These are phyloP conservation scores for Escovopsis sp. DNA, from an alignment of 2,329 filamentous ascomycete genomes.

Conservation along the genomic window DNA sequence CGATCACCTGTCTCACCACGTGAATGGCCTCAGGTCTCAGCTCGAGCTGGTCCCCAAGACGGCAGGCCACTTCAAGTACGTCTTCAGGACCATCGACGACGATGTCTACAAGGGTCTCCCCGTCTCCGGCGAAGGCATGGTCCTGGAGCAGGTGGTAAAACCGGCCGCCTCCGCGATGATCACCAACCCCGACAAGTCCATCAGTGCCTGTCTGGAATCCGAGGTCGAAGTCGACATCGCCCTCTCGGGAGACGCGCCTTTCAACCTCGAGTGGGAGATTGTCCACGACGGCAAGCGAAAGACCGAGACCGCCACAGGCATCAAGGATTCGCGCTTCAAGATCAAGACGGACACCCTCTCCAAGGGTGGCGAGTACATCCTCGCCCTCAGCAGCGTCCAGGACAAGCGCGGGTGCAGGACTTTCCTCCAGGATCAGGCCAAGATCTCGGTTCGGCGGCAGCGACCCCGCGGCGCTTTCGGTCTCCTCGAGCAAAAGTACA, in stretches of 20 bases:
- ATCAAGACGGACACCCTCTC: conserved; percentile 63
- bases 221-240: conserved; percentile 58
- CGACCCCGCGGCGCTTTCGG: conserved; percentile 79
- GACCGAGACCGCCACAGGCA: conserved; percentile 48
- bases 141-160: conserved; percentile 80
- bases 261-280: conserved; percentile 82
- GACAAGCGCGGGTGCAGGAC: conserved; percentile 80
- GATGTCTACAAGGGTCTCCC: conserved; percentile 58
- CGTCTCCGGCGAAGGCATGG: conserved; percentile 44
- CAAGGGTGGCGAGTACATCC: conserved; percentile 78
- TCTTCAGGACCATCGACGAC: conserved; percentile 70
- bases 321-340: conserved; percentile 47
- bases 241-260: conserved; percentile 72
- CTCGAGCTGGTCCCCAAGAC: conserved; percentile 68
- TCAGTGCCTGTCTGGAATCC: conserved; percentile 71
- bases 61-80: conserved; percentile 77
- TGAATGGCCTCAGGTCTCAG: conserved; percentile 66
- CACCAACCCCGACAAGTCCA: conserved; percentile 34
- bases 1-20: conserved; percentile 37
- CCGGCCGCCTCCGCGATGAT: conserved; percentile 75
- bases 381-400: conserved; percentile 73
- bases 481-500: conserved; percentile 64
- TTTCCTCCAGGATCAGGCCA: conserved; percentile 69
- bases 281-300: conserved; percentile 77
- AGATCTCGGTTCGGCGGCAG: conserved; percentile 76